Percentiles rank a stretch among this genome's conserved stretches.
Evolutionary conservation across 2,329 filamentous ascomycete genomes (phyloP).

Genomic region (Mollisia scopiformis): DNA sequence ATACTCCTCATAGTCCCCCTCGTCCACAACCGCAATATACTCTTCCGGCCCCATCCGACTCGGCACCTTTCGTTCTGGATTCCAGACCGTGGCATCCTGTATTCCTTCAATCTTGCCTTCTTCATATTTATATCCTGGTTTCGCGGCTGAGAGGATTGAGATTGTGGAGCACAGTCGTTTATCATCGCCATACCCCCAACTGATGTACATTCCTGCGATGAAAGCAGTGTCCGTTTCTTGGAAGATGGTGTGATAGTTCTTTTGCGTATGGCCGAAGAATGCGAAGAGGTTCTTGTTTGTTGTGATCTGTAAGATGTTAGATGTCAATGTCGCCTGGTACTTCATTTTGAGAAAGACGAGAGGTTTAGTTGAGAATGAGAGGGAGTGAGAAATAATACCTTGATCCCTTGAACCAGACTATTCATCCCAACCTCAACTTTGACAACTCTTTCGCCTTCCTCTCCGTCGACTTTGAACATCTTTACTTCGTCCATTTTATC

Average conservation of each 20-base stretch:
- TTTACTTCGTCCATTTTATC: not conserved
- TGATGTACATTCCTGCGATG: conserved; percentile 18
- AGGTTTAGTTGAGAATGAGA: not conserved
- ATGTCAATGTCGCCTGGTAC: not conserved
- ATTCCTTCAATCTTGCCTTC: not conserved
- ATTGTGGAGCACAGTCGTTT: conserved; percentile 1
- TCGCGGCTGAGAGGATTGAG: conserved; percentile 5
- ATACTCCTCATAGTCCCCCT: conserved; percentile 3
- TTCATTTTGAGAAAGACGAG: not conserved
- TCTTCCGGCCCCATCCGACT: not conserved
- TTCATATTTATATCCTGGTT: not conserved
- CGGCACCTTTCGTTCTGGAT: not conserved
- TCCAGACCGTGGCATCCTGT: not conserved
- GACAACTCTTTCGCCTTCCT: conserved; percentile 13
- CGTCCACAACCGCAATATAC: conserved; percentile 9
- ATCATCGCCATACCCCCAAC: conserved; percentile 9
- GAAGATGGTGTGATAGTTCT: conserved; percentile 14
- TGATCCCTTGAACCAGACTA: conserved; percentile 17
- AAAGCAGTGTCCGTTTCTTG: not conserved
- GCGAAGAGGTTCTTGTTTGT: conserved; percentile 11
- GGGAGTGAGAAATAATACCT: conserved; percentile 5
- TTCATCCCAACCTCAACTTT: conserved; percentile 22
- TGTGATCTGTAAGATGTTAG: conserved; percentile 9
- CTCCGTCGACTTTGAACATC: conserved; percentile 14
- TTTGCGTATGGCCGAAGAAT: conserved; percentile 17